phyloP scores from a whole-genome alignment of 768 basidiomycete genomes.

The Boletus patriciae region DNA sequence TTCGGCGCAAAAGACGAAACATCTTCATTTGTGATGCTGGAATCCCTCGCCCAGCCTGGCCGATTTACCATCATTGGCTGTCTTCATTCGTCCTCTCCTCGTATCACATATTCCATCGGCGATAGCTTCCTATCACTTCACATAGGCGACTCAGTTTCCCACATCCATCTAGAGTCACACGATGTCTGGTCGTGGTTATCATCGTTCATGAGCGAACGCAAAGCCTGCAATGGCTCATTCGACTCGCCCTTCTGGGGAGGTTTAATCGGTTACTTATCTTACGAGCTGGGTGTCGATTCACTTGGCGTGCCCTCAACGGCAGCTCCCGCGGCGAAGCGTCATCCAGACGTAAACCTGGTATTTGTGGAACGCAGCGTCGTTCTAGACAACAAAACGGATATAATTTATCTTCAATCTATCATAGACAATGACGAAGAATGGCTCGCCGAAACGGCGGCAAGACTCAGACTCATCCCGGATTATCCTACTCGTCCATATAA shows the following conservation, averaged over 20 bases:
- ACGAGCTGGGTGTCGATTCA: slow-evolving; percentile 69
- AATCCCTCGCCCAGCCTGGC: slow-evolving; percentile 76
- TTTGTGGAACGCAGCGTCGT: slow-evolving; percentile 81
- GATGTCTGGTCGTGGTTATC: slow-evolving; percentile 78
- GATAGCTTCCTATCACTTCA: slow-evolving; percentile 49
- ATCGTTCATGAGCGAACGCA: slow-evolving; percentile 59
- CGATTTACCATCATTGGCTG: slow-evolving; percentile 71
- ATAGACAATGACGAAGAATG: slow-evolving; percentile 58
- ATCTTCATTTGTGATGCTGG: slow-evolving; percentile 67
- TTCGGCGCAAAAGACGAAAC: slow-evolving; percentile 59
- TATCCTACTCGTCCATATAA: slow-evolving; percentile 14
- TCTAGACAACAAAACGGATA: slow-evolving; percentile 52
- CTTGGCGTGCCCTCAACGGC: slow-evolving; percentile 46
- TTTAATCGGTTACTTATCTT: slow-evolving; percentile 73
- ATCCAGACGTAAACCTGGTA: slow-evolving; percentile 73
- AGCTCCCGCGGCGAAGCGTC: slow-evolving; percentile 32
- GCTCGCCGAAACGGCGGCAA: slow-evolving; percentile 46
- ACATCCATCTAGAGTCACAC: slow-evolving; percentile 45
- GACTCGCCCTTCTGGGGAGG: slow-evolving; percentile 84
- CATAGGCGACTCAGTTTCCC: slow-evolving; percentile 34
- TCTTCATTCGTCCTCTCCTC: slow-evolving; percentile 51
- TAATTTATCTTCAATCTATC: slow-evolving; percentile 65
- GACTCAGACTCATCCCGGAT: slow-evolving; percentile 16
- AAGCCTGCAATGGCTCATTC: slow-evolving; percentile 46
- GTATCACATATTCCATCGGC: slow-evolving; percentile 56